phyloP scores from a whole-genome alignment of 2,329 filamentous ascomycete genomes.

The Dactylonectria macrodidyma region DNA sequence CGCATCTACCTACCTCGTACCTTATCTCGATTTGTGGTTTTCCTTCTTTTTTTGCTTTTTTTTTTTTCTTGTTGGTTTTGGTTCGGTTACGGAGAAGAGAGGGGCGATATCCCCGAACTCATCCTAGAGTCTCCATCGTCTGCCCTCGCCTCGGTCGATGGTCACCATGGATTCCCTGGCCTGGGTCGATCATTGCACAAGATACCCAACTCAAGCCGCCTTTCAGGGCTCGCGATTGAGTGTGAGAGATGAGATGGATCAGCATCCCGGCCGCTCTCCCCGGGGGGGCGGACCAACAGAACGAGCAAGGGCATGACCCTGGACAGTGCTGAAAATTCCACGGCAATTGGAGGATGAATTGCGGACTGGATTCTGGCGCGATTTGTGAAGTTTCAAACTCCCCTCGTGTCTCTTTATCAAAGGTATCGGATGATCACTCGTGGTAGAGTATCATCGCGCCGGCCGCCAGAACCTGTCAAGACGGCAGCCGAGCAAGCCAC shows the following conservation, averaged over 20 bases:
- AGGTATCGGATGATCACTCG: slow-evolving; percentile 17
- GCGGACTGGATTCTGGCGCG: not conserved
- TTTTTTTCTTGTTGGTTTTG: not conserved
- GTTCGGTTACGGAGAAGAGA: not conserved
- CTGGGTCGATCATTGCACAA: slow-evolving; percentile 2
- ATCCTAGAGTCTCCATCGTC: not conserved
- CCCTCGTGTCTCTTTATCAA: not conserved
- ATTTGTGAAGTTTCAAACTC: not conserved
- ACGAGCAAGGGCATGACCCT: slow-evolving; percentile 10
- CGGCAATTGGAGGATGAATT: slow-evolving; percentile 11
- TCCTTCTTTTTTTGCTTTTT: not conserved
- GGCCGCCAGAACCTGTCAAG: slow-evolving; percentile 9
- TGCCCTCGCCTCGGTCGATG: not conserved
- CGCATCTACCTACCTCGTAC: not conserved
- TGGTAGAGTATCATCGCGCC: slow-evolving; percentile 20
- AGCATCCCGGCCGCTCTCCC: slow-evolving; percentile 6
- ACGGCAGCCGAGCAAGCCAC: slow-evolving; percentile 3
- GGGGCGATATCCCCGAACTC: not conserved
- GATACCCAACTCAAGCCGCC: not conserved
- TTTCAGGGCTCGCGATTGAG: slow-evolving; percentile 15
- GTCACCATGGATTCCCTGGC: not conserved
- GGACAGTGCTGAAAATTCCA: not conserved
- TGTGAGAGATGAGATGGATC: slow-evolving; percentile 26
- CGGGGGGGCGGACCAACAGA: not conserved
- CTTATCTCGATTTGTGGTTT: not conserved